Evolutionary conservation across 2,329 filamentous ascomycete species (phyloP), one percentile per base, ranked within the genome.

Genomic region (Didymosphaeria variabile): DNA sequence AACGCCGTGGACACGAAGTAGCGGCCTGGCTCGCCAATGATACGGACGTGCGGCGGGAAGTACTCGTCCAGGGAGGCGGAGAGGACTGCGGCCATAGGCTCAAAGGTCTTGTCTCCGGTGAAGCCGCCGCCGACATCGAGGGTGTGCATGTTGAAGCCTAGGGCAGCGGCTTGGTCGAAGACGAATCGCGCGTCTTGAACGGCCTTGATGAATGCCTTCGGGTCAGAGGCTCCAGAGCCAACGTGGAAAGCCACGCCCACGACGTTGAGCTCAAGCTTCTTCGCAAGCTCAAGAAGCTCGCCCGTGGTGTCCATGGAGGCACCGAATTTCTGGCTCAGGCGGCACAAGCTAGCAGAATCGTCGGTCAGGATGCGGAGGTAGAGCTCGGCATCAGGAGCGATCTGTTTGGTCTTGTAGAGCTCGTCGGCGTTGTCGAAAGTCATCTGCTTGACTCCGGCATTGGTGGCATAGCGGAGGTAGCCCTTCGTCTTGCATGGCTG

Each of bases 401-500:
- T 87, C 80, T 93, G 91, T 80, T 96, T 95, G 79, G 97, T 94
- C 87, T 99, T 99, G 87, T 94, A 93, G 55, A 99, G 87, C 85
- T 99, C 95, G 79, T 99, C 95, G 77, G 91, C 88, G 73, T 99
- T 99, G 86, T 99, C 95, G 77, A 99, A 98, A 2, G 95, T 99
- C 94, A 99, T 98, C 85, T 97, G 92, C 83, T 91, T 94, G 77
- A 99, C 95, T 69, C 91, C 91, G 68, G 90, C 85, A 76, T 88
- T 87, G 74, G 91, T 89, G 67, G 96, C 95, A 75, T 94, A 97
- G 76, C 94, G 93, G 65, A 99, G 86, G 80, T 97, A 98, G 51
- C 94, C 97, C 83, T 95, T 97, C 74, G 95, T 99, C 89, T 99
- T 99, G 91, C 95, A 98, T 58, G 95, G 95, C 83, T 99, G 95